Conservation (phyloP, 352 stramenopile species). For the Phytophthora palmivora region DNA sequence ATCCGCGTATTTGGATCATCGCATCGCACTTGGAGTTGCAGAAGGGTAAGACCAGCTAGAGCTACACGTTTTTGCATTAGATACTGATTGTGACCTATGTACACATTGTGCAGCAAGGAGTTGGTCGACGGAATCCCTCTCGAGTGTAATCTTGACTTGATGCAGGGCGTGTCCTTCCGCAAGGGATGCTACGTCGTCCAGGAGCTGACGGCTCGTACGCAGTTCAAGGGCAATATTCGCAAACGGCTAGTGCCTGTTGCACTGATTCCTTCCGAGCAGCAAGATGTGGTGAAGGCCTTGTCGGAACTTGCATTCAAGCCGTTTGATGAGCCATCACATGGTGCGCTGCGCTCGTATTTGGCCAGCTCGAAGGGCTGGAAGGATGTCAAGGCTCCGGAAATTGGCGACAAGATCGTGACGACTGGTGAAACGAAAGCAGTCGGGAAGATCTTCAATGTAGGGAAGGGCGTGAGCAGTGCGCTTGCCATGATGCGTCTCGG, state of each 20-base stretch:
- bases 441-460: slow-evolving; percentile 60
- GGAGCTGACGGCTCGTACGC: slow-evolving; percentile 93
- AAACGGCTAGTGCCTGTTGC: slow-evolving; percentile 83
- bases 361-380: slow-evolving; percentile 40
- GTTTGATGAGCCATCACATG: slow-evolving; percentile 50
- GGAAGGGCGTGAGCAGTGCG: slow-evolving; percentile 54
- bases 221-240: slow-evolving; percentile 92
- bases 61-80: neutral
- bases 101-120: slow-evolving; percentile 56
- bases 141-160: slow-evolving; percentile 93
- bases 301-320: slow-evolving; percentile 65
- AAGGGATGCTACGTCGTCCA: slow-evolving; percentile 97
- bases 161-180: slow-evolving; percentile 91
- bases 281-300: slow-evolving; percentile 60
- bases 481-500: slow-evolving; percentile 85
- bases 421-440: slow-evolving; percentile 65
- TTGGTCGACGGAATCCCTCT: slow-evolving; percentile 89
- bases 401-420: slow-evolving; percentile 60
- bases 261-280: slow-evolving; percentile 61
- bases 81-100: slow-evolving; percentile 12
- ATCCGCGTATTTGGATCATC: slow-evolving; percentile 62
- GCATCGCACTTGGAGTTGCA: slow-evolving; percentile 70
- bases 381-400: slow-evolving; percentile 27
- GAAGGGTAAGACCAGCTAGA: slow-evolving; percentile 61
- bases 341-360: slow-evolving; percentile 55